phyloP scores from a whole-genome alignment of 495 filamentous ascomycete genomes.

The Aspergillus avenaceus region DNA sequence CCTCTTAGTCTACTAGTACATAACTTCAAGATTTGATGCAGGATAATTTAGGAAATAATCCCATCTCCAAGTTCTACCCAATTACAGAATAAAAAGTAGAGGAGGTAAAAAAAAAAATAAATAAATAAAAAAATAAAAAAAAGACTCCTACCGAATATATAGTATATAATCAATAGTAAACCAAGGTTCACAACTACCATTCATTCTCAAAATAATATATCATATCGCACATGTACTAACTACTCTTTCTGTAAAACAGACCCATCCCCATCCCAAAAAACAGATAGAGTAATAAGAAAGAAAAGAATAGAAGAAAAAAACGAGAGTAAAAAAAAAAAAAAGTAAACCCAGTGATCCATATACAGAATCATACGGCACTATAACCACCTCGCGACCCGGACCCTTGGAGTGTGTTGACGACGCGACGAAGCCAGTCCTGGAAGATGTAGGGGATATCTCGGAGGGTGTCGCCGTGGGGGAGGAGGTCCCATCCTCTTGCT shows the following conservation, averaged over 20 bases:
- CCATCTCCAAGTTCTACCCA: not conserved
- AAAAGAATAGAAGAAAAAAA: not conserved
- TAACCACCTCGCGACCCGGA: constrained; percentile 81
- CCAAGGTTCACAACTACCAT: not conserved
- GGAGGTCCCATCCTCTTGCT: constrained; percentile 89
- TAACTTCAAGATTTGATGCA: too few relatives aligned
- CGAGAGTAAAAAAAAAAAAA: not conserved
- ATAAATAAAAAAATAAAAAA: not conserved
- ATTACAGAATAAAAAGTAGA: too few relatives aligned
- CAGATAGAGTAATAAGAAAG: not conserved
- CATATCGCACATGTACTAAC: too few relatives aligned
- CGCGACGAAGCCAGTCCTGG: constrained; percentile 76
- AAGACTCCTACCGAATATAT: too few relatives aligned
- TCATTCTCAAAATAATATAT: not conserved
- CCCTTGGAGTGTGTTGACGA: constrained; percentile 81
- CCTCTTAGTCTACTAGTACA: too few relatives aligned
- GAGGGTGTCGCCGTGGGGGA: constrained; percentile 90
- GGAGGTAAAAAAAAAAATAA: constrained; percentile 1
- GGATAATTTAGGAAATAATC: too few relatives aligned
- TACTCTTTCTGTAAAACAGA: too few relatives aligned
- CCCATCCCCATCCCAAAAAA: too few relatives aligned
- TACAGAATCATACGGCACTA: constrained; percentile 68
- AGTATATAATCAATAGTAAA: too few relatives aligned
- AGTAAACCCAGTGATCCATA: not conserved
- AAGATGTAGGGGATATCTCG: constrained; percentile 89